A percentile compares a stretch with the other conserved stretches of the same genome.
phyloP scores from a whole-genome alignment of 1,284 basidiomycete genomes.

The Pisolithus thermaeus region DNA sequence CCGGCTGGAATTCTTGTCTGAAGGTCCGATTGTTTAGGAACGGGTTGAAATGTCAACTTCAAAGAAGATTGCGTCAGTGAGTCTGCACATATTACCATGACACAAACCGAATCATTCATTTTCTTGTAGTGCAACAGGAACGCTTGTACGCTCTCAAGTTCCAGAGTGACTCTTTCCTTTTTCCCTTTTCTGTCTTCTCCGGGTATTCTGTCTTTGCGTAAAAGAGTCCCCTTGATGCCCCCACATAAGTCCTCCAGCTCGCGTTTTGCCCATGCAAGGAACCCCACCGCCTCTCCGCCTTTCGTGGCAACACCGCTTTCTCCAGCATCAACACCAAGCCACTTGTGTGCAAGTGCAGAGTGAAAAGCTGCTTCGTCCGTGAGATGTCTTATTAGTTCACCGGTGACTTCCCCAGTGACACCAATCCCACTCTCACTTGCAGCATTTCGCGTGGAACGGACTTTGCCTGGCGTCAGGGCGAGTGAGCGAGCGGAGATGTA shows the following conservation, averaged over 20 bases:
- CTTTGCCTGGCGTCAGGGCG: slow-evolving; percentile 50
- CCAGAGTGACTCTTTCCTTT: slow-evolving; percentile 59
- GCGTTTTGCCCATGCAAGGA: slow-evolving; percentile 66
- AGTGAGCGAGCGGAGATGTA: slow-evolving; percentile 77
- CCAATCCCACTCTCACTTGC: slow-evolving; percentile 12
- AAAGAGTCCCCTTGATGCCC: slow-evolving; percentile 22
- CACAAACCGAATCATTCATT: slow-evolving; percentile 82
- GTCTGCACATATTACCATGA: background rate
- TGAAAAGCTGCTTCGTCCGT: slow-evolving; percentile 66
- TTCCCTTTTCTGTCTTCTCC: slow-evolving; percentile 52
- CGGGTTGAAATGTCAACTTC: slow-evolving; percentile 80
- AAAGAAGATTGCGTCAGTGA: background rate
- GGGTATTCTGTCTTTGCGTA: slow-evolving; percentile 38
- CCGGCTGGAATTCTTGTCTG: slow-evolving; percentile 78
- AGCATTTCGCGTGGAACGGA: slow-evolving; percentile 15
- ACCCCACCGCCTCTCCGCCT: slow-evolving; percentile 79
- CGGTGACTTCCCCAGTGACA: slow-evolving; percentile 32
- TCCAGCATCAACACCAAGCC: slow-evolving; percentile 93
- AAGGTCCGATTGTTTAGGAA: slow-evolving; percentile 69
- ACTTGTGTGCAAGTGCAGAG: slow-evolving; percentile 78
- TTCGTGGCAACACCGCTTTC: slow-evolving; percentile 61
- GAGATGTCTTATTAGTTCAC: slow-evolving; percentile 70
- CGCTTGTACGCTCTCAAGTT: slow-evolving; percentile 60
- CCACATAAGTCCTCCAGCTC: slow-evolving; percentile 55
- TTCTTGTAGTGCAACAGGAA: slow-evolving; percentile 83